These are phyloP conservation scores for Auricularia heimuer DNA, from an alignment of 768 basidiomycete genomes.

Conservation along the genomic window DNA sequence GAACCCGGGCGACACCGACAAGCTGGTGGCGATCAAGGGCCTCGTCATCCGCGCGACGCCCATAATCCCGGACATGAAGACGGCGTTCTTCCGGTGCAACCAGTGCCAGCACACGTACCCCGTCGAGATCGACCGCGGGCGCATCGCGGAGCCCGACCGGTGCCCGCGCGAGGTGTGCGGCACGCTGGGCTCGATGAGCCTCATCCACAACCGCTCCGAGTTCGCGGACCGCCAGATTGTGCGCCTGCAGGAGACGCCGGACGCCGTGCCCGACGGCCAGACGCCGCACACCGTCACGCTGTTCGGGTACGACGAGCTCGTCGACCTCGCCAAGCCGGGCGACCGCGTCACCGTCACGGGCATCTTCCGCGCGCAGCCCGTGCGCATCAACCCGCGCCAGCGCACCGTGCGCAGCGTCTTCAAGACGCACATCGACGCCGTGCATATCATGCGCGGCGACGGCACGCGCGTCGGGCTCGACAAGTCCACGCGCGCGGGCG, in stretches of 20 bases:
- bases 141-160: conserved; percentile 83
- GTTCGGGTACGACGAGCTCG: conserved; percentile 97
- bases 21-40: conserved; percentile 91
- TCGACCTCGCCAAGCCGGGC: conserved; percentile 93
- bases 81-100: conserved; percentile 93
- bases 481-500: conserved; percentile 61
- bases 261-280: conserved; percentile 95
- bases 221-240: conserved; percentile 96
- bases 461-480: conserved; percentile 63
- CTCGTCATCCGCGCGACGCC: conserved; percentile 95
- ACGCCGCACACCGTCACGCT: conserved; percentile 96
- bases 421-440: conserved; percentile 95
- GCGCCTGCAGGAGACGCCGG: conserved; percentile 93
- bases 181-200: conserved; percentile 79
- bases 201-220: conserved; percentile 94
- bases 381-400: conserved; percentile 89
- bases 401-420: conserved; percentile 89
- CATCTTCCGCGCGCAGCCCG: conserved; percentile 90
- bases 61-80: conserved; percentile 98
- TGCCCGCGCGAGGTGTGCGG: conserved; percentile 93
- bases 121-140: conserved; percentile 95
- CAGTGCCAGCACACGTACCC: conserved; percentile 95
- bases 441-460: conserved; percentile 75
- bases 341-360: conserved; percentile 86
- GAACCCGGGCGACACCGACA: conserved; percentile 96